These are phyloP conservation scores for Eimeria acervulina DNA, from an alignment of 169 alveolate genomes.

Conservation along the genomic window DNA sequence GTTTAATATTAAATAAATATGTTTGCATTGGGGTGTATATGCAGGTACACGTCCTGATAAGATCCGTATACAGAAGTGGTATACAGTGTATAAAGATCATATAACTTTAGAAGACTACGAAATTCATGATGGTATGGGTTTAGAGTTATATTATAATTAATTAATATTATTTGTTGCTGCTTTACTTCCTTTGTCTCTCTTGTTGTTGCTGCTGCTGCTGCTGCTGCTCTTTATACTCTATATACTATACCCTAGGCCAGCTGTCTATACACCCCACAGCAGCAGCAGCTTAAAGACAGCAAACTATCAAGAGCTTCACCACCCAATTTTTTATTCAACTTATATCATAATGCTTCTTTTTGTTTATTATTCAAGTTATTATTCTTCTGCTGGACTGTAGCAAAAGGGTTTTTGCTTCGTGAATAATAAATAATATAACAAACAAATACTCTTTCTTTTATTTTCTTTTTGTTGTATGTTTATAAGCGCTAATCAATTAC, in stretches of 20 bases:
- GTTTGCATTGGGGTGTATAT: background rate
- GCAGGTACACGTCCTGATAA: slow-evolving; percentile 98
- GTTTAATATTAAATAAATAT: too few species aligned
- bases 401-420: background rate
- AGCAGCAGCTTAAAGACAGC: too few species aligned
- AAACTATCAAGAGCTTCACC: too few species aligned
- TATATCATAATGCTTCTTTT: background rate
- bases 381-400: background rate
- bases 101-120: slow-evolving; percentile 99
- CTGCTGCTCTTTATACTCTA: too few species aligned
- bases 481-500: too few species aligned
- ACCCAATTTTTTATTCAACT: background rate
- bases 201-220: too few species aligned
- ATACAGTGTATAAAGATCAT: slow-evolving; percentile 98
- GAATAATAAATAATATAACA: background rate
- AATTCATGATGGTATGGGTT: slow-evolving; percentile 98
- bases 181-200: too few species aligned
- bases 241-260: background rate
- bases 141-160: slow-evolving; percentile 98
- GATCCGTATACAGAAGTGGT: slow-evolving; percentile 98
- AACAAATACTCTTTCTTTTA: too few species aligned
- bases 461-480: too few species aligned
- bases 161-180: background rate
- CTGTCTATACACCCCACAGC: background rate
- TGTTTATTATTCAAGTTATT: background rate